phyloP scores from a whole-genome alignment of 495 filamentous ascomycete species.

The Aspergillus affinis region DNA sequence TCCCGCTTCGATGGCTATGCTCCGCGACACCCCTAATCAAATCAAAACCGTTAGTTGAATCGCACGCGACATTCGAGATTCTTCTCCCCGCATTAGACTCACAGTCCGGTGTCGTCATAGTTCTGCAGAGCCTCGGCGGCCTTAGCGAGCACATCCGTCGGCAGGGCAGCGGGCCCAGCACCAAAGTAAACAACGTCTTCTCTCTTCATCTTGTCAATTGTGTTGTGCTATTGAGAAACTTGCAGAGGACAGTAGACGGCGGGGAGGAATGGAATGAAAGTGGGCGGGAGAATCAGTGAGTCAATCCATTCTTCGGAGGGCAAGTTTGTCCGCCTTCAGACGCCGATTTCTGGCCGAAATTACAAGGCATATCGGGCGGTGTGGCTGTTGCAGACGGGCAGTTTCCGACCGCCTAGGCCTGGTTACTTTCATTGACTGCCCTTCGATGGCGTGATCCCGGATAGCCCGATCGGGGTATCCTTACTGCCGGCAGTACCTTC shows the following conservation, averaged over 20 bases:
- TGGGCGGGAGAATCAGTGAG: not conserved
- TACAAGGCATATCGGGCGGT: not conserved
- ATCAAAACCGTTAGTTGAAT: not conserved
- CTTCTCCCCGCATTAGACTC: conserved; percentile 36
- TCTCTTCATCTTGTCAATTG: conserved; percentile 32
- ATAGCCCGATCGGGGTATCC: no score
- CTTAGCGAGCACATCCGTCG: conserved; percentile 70
- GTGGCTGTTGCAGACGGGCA: not conserved
- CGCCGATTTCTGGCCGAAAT: not conserved
- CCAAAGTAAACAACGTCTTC: conserved; percentile 77
- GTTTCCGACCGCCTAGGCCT: not conserved
- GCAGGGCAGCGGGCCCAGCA: conserved; percentile 81
- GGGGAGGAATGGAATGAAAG: not conserved
- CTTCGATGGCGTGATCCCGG: not conserved
- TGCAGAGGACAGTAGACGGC: not conserved
- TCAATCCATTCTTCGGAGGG: not conserved
- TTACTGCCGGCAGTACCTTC: not conserved
- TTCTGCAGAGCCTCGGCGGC: conserved; percentile 78
- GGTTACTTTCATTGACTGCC: not conserved
- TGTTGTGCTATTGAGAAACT: not conserved
- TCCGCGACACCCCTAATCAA: conserved; percentile 56
- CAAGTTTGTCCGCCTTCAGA: not conserved
- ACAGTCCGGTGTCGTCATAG: conserved; percentile 77
- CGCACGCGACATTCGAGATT: conserved; percentile 1
- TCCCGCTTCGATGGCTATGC: conserved; percentile 83